Evolutionary conservation across 352 stramenopile species (phyloP).

Genomic region (Phytophthora cactorum): DNA sequence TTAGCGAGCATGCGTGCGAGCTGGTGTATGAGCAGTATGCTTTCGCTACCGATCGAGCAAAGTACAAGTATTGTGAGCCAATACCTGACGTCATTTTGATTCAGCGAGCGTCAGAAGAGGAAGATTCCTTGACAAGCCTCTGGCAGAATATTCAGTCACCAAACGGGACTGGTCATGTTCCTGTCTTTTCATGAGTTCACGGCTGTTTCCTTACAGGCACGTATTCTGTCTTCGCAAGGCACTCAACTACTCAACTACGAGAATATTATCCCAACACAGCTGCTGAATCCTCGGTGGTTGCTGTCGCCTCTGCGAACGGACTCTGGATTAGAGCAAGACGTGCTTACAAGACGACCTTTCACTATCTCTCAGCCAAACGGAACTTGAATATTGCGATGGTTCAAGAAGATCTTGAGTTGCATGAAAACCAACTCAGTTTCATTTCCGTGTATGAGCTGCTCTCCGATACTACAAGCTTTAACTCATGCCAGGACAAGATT

Average conservation of each 20-base stretch:
- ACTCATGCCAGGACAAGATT: background rate
- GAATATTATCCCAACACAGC: background rate
- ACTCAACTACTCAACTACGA: background rate
- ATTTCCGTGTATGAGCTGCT: background rate
- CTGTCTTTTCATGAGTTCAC: background rate
- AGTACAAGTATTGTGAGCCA: background rate
- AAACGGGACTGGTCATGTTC: background rate
- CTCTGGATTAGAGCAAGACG: background rate
- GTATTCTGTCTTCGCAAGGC: background rate
- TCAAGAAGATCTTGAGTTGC: background rate
- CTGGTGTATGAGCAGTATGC: background rate
- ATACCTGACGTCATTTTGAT: background rate
- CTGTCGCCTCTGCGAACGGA: background rate
- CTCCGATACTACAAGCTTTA: background rate
- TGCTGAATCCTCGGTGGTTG: background rate
- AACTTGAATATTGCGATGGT: background rate
- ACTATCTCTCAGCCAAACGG: background rate
- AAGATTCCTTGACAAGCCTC: background rate
- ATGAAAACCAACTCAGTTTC: background rate
- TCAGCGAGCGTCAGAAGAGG: background rate
- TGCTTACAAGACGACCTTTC: too few relatives aligned
- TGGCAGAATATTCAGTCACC: background rate
- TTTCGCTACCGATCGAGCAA: background rate
- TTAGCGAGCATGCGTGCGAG: background rate
- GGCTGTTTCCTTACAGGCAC: background rate